A percentile compares a stretch with the other conserved stretches of the same genome.
phyloP scores from a whole-genome alignment of 441 rosid species.

The Oxalis stricta region DNA sequence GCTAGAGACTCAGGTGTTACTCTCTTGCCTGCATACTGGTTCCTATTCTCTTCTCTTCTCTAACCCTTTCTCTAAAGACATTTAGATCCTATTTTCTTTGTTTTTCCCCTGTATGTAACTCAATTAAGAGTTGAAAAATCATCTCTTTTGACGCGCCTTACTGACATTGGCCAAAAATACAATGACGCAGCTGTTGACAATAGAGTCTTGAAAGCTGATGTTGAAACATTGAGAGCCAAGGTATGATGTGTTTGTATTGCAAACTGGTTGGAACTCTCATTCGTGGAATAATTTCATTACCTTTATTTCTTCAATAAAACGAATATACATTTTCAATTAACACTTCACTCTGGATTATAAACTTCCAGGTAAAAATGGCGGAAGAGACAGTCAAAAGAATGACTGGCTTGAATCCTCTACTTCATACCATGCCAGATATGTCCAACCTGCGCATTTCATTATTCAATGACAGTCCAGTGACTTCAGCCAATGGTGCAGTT shows the following conservation, averaged over 20 bases:
- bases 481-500: conserved; percentile 40
- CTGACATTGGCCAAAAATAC: conserved; percentile 44
- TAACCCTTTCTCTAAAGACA: not conserved
- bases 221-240: conserved; percentile 59
- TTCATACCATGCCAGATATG: conserved; percentile 33
- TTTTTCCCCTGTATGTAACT: conserved; percentile 30
- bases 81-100: conserved; percentile 1
- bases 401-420: conserved; percentile 41
- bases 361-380: conserved; percentile 65
- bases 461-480: conserved; percentile 32
- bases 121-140: conserved; percentile 55
- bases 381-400: conserved; percentile 50
- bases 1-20: conserved; percentile 51
- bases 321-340: not conserved
- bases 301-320: not conserved
- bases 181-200: conserved; percentile 56
- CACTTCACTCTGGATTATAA: not conserved
- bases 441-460: conserved; percentile 31
- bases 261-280: not conserved
- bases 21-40: not conserved
- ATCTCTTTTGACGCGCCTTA: conserved; percentile 34
- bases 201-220: conserved; percentile 58
- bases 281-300: not conserved
- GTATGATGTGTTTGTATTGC: conserved; percentile 12
- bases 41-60: not conserved